Base-by-base conservation (phyloP, 176 grass and related monocot genomes). In the Thinopyrum elongatum region DNA sequence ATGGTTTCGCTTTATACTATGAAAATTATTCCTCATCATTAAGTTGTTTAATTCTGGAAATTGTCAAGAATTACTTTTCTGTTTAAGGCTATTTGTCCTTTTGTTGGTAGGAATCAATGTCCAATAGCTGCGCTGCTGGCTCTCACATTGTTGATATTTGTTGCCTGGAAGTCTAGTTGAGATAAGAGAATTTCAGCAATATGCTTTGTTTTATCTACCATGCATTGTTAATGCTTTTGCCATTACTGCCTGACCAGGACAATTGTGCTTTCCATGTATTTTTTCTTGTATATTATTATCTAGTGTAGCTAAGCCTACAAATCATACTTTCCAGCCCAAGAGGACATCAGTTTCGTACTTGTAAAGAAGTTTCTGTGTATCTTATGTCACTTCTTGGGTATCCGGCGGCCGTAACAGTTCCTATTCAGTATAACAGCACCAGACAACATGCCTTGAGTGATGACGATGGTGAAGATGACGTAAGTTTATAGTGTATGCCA, bases 331-430 rank as follows among this genome's bases (percentile, higher is more conserved):
- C 26, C 87, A 99, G 97, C 87, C 94, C 97, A 59, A 93, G 94
- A 21, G 94, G 97, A 88, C 86, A 74, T 72, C 85, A 89, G 4
- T 94, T 97, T 89, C 55, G 80, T 66, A 93, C 90, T 58, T 99
- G 94, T 85, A 94, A 93, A 72, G 94, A 99, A 74, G 90, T 97
- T 80, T 93, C 97, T 47, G 81, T 86, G 21, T 94, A 99, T 73
- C 88, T 99, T 78, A 90, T 92, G 91, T 88, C 90, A 79, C 87
- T 99, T 85, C 80, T 99, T 91, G 94, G 97, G 83, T 94, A 92
- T 93, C 94, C 87, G 69, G 79, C 81, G 83, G 17, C 47, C 31
- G 74, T 44, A 81, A 31, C 42, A 25, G 49, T 81, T 70, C 60
- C 85, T 89, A 61, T 82, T 89, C 75, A 90, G 61, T 68, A 80